These are phyloP conservation scores for Durusdinium trenchii DNA, from an alignment of 73 alveolate species.

Conservation along the genomic window DNA sequence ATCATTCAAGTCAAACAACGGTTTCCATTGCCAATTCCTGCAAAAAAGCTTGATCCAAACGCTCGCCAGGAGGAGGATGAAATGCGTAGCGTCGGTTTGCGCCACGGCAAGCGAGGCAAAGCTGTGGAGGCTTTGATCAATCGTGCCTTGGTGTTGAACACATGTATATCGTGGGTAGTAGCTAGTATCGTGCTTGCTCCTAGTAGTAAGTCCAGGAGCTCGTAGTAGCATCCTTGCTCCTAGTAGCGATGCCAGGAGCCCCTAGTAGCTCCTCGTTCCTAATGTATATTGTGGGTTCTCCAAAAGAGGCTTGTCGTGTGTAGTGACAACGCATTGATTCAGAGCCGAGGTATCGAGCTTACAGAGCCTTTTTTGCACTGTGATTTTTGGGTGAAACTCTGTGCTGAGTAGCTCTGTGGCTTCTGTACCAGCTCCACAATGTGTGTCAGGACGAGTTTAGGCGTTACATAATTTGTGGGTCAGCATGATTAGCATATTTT, in stretches of 20 bases:
- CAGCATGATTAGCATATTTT: background rate
- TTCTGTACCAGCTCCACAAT: background rate
- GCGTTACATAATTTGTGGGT: background rate
- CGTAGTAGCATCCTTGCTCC: too few relatives aligned
- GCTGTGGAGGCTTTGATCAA: conserved; percentile 57
- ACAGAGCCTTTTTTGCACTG: conserved; percentile 42
- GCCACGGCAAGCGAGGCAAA: conserved; percentile 94
- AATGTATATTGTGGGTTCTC: too few relatives aligned
- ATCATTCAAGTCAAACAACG: too few relatives aligned
- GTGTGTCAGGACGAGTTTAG: background rate
- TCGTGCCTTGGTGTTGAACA: background rate
- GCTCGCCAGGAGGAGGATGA: conserved; percentile 62
- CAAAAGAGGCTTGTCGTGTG: too few relatives aligned
- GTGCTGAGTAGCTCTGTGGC: background rate
- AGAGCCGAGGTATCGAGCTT: conserved; percentile 67
- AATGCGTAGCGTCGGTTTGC: conserved; percentile 56
- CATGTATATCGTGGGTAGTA: too few relatives aligned
- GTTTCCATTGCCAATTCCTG: background rate
- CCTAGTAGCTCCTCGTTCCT: too few relatives aligned
- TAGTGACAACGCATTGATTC: too few relatives aligned
- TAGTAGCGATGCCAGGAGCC: too few relatives aligned
- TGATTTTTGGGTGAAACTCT: background rate
- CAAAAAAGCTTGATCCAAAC: too few relatives aligned
- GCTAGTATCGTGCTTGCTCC: too few relatives aligned
- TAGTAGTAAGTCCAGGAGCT: too few relatives aligned